Percentiles rank a stretch among this genome's conserved stretches.
Evolutionary conservation across 2,329 filamentous ascomycete genomes (phyloP).

Genomic region (Xylariaceae sp.): DNA sequence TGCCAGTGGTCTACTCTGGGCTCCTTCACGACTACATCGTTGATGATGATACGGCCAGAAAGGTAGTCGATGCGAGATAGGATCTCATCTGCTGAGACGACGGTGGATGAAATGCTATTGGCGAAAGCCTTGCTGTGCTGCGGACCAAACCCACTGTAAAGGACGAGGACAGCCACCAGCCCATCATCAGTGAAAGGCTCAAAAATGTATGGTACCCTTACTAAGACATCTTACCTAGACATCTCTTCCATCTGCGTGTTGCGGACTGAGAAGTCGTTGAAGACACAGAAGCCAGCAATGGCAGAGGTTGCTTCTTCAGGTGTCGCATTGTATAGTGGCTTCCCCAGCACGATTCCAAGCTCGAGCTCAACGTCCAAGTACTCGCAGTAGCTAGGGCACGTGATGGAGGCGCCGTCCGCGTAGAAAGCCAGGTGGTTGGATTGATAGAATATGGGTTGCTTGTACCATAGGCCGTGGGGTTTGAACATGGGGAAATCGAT

Average conservation of each 20-base stretch:
- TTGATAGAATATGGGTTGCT: conserved; percentile 39
- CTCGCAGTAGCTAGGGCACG: conserved; percentile 31
- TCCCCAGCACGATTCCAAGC: conserved; percentile 36
- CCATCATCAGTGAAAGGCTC: background rate
- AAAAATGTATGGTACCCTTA: background rate
- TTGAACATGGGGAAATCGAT: conserved; percentile 33
- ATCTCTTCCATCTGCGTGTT: conserved; percentile 38
- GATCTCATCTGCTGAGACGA: conserved; percentile 36
- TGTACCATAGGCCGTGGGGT: conserved; percentile 34
- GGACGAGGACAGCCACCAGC: background rate
- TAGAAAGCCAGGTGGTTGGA: conserved; percentile 40
- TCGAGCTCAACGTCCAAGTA: conserved; percentile 40
- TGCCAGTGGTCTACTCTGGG: conserved; percentile 33
- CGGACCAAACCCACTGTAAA: conserved; percentile 36
- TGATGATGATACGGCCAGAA: conserved; percentile 34
- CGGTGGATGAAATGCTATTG: conserved; percentile 36
- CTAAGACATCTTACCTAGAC: too few relatives aligned
- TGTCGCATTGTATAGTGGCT: conserved; percentile 33
- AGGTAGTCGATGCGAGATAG: conserved; percentile 27
- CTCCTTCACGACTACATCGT: conserved; percentile 30
- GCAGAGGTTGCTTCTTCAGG: conserved; percentile 35
- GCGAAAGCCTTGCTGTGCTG: conserved; percentile 40
- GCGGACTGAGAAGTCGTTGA: conserved; percentile 39
- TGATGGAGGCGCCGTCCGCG: conserved; percentile 32
- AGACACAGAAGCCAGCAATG: conserved; percentile 38